These are phyloP conservation scores for Chlorella sp. DNA, from an alignment of 139 green algal genomes.

Conservation along the genomic window DNA sequence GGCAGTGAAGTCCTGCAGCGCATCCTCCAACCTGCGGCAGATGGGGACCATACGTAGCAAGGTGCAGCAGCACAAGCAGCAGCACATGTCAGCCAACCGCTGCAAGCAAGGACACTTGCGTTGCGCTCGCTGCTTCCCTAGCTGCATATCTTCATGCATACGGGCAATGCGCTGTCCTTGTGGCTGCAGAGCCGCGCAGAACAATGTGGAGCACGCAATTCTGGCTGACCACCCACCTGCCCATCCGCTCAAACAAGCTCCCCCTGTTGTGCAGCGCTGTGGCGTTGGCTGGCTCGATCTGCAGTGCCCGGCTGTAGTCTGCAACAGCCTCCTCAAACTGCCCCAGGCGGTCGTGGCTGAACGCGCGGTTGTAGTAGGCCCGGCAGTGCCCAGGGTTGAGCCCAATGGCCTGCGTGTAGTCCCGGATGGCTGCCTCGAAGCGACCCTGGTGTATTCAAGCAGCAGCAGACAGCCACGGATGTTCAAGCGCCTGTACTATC, in stretches of 20 bases:
- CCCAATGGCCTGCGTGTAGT: conserved; percentile 72
- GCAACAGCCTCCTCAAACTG: conserved; percentile 42
- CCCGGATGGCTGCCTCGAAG: conserved; percentile 61
- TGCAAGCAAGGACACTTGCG: no score
- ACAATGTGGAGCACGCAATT: no score
- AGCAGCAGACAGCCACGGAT: neutral
- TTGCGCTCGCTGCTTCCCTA: no score
- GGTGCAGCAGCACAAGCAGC: no score
- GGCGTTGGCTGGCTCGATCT: conserved; percentile 66
- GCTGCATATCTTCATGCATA: no score
- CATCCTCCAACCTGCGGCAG: neutral
- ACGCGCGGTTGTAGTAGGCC: conserved; percentile 76
- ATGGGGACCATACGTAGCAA: no score
- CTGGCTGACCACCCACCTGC: conserved; percentile 38
- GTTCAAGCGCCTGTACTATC: no score
- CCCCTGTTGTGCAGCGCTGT: conserved; percentile 72
- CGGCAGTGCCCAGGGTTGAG: conserved; percentile 68
- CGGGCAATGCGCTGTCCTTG: no score
- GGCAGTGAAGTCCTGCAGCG: conserved; percentile 19
- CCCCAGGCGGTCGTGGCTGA: conserved; percentile 47
- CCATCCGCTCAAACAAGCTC: conserved; percentile 56
- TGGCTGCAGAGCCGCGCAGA: no score
- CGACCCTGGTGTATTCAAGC: conserved; percentile 46
- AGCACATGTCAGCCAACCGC: no score
- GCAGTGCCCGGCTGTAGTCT: conserved; percentile 65